Percentiles rank a stretch among this genome's conserved stretches.
These are phyloP conservation scores for Phialophora macrospora DNA, from an alignment of 2,329 filamentous ascomycete genomes.

Conservation along the genomic window DNA sequence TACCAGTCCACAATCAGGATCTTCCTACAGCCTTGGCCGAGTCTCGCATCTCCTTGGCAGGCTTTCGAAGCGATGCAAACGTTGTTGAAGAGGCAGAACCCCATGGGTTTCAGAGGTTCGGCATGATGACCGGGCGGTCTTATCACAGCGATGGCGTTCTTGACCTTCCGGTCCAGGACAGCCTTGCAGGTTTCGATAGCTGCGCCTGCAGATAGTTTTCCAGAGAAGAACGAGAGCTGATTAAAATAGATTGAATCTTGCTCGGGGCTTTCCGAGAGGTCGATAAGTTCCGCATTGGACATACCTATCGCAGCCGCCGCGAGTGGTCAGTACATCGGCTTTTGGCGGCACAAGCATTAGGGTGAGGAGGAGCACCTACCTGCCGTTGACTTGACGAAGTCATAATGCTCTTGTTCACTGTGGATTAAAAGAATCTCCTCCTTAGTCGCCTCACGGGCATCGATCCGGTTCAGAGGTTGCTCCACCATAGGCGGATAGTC, in stretches of 20 bases:
- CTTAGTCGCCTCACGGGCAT: slow-evolving; percentile 74
- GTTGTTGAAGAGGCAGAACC: slow-evolving; percentile 98
- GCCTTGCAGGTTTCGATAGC: slow-evolving; percentile 95
- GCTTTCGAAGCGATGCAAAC: slow-evolving; percentile 89
- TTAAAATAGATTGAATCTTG: slow-evolving; percentile 84
- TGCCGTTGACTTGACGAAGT: slow-evolving; percentile 71
- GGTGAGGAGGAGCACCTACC: slow-evolving; percentile 37
- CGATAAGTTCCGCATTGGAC: slow-evolving; percentile 66
- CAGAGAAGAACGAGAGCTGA: slow-evolving; percentile 77
- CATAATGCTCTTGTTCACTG: slow-evolving; percentile 69
- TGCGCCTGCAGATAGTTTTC: slow-evolving; percentile 83
- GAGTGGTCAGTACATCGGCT: not conserved
- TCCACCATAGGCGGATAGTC: slow-evolving; percentile 53
- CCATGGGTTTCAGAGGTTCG: slow-evolving; percentile 82
- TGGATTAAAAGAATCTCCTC: slow-evolving; percentile 84
- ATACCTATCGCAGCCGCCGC: slow-evolving; percentile 46
- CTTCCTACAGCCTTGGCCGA: slow-evolving; percentile 80
- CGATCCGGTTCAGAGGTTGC: slow-evolving; percentile 70
- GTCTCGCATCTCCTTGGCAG: slow-evolving; percentile 72
- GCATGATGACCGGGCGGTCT: slow-evolving; percentile 95
- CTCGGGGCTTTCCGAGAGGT: slow-evolving; percentile 63
- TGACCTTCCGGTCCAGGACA: slow-evolving; percentile 81
- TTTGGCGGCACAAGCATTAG: not conserved
- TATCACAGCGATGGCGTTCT: slow-evolving; percentile 95
- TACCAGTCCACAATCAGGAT: slow-evolving; percentile 94